Conservation (phyloP, 1,284 basidiomycete species). For the Ustilago vetiveriae region DNA sequence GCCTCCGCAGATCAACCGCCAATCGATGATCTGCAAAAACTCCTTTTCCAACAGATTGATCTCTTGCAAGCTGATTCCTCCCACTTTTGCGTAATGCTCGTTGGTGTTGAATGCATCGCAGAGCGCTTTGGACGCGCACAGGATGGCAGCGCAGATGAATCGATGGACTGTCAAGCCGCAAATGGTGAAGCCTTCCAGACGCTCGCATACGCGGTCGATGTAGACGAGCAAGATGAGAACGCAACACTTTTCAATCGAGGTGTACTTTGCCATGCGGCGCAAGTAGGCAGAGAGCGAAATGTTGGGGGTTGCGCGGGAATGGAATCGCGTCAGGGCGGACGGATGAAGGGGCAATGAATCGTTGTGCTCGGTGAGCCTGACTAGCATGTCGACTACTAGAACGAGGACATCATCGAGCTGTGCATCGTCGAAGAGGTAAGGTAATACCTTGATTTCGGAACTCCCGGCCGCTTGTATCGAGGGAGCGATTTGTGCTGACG, state of each 20-base stretch:
- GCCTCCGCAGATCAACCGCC: conserved; percentile 59
- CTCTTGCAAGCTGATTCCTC: conserved; percentile 64
- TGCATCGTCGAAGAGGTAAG: conserved; percentile 61
- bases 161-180: conserved; percentile 66
- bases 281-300: conserved; percentile 63
- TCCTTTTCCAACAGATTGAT: conserved; percentile 67
- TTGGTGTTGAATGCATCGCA: conserved; percentile 67
- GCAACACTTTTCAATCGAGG: conserved; percentile 64
- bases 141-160: conserved; percentile 65
- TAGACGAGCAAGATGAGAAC: conserved; percentile 65
- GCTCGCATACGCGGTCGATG: conserved; percentile 65
- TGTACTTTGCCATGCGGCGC: conserved; percentile 65
- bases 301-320: conserved; percentile 63
- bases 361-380: conserved; percentile 63
- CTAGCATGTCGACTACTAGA: conserved; percentile 64
- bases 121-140: conserved; percentile 64
- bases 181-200: conserved; percentile 63
- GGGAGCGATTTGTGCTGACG: conserved; percentile 8
- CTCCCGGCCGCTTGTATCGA: background rate
- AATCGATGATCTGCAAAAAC: conserved; percentile 64
- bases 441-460: conserved; percentile 37
- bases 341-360: conserved; percentile 64
- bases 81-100: conserved; percentile 65
- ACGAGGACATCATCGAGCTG: conserved; percentile 61
- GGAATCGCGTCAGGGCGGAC: conserved; percentile 64